A percentile compares a stretch with the other conserved stretches of the same genome.
Conservation (phyloP, 306 rosid genomes). For the Cucurbita pepo region DNA sequence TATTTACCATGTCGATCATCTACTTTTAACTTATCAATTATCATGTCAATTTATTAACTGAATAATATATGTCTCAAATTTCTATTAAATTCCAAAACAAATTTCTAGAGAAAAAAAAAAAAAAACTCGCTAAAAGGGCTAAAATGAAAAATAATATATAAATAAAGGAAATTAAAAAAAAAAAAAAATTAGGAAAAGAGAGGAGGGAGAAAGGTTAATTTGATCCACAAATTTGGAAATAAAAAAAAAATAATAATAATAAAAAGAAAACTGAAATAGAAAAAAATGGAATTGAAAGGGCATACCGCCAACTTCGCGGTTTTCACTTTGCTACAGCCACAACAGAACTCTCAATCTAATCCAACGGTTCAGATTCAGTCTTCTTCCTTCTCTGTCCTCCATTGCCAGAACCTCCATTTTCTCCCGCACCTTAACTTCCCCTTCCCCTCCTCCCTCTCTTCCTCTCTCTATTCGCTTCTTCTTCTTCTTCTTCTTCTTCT, state of each 20-base stretch:
- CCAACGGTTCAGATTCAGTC: slow-evolving; percentile 1
- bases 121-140: too few relatives aligned
- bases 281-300: neutral
- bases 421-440: neutral
- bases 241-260: neutral
- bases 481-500: neutral
- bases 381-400: neutral
- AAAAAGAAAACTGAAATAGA: neutral
- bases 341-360: neutral
- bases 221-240: neutral
- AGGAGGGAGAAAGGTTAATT: neutral
- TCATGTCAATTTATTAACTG: too few relatives aligned
- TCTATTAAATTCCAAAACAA: too few relatives aligned
- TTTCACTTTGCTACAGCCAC: neutral
- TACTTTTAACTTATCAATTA: too few relatives aligned
- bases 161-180: neutral
- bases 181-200: neutral
- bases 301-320: neutral
- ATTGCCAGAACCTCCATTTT: neutral
- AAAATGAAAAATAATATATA: neutral
- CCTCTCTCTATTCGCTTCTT: slow-evolving; percentile 6
- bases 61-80: too few relatives aligned
- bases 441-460: neutral
- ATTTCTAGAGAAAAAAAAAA: too few relatives aligned
- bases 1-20: too few relatives aligned